These are phyloP conservation scores for Cymbopogon citratus DNA, from an alignment of 176 grass and related monocot species.

Conservation along the genomic window DNA sequence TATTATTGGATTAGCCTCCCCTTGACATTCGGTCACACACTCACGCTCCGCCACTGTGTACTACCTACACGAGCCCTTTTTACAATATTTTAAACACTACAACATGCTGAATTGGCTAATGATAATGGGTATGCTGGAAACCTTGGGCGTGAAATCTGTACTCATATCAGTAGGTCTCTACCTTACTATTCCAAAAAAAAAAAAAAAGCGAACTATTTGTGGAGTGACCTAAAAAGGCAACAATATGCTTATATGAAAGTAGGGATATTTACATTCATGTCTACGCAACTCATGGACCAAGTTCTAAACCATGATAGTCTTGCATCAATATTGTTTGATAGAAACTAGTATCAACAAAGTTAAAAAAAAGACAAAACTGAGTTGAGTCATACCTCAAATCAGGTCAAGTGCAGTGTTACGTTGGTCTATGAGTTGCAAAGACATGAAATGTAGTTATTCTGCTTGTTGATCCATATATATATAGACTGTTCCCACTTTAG, in stretches of 20 bases:
- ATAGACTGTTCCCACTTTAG: neutral
- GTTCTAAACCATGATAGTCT: neutral
- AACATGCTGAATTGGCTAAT: neutral
- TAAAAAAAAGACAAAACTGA: neutral
- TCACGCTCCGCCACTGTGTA: neutral
- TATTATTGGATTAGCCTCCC: too few species aligned
- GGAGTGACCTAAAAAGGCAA: neutral
- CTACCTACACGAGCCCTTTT: neutral
- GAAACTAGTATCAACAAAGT: neutral
- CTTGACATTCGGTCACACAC: neutral
- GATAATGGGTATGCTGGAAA: neutral
- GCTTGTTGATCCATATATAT: neutral
- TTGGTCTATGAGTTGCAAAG: slow-evolving; percentile 18
- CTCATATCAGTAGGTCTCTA: neutral
- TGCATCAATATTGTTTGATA: neutral
- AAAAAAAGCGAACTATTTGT: neutral
- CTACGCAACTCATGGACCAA: neutral
- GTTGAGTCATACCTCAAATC: neutral
- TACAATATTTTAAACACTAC: neutral
- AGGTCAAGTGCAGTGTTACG: neutral
- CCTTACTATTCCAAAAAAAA: neutral
- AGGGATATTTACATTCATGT: neutral
- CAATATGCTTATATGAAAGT: neutral
- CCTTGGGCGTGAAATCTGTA: neutral
- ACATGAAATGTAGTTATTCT: neutral